Percentiles rank a stretch among this genome's conserved stretches.
Conservation (phyloP, 495 filamentous ascomycete genomes). For the Penicillium atrosanguineum region DNA sequence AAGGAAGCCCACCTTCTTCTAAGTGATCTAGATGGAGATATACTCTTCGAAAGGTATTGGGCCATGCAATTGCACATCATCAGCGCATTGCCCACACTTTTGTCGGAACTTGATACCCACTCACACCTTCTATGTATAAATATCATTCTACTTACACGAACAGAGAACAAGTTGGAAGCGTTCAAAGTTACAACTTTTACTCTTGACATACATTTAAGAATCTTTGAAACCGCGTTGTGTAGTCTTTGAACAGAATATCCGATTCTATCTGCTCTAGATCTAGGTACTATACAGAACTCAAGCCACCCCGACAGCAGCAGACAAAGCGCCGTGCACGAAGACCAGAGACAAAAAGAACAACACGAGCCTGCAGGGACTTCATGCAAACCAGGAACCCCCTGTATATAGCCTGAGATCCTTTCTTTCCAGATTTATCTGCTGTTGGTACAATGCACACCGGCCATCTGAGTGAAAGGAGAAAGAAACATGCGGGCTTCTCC, state of each 20-base stretch:
- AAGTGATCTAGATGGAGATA: not conserved
- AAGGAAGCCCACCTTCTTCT: slow-evolving; percentile 39
- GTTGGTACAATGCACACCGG: slow-evolving; percentile 37
- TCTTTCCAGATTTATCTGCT: slow-evolving; percentile 34
- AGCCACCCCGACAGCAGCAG: slow-evolving; percentile 3
- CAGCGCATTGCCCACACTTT: not conserved
- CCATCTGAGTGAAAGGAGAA: slow-evolving; percentile 8
- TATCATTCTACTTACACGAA: not conserved
- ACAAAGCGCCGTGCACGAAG: slow-evolving; percentile 1
- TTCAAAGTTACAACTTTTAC: too few species aligned
- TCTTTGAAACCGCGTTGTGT: not conserved
- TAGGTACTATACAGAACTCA: slow-evolving; percentile 19
- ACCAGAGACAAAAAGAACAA: slow-evolving; percentile 1
- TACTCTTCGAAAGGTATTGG: not conserved
- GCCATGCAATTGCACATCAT: not conserved
- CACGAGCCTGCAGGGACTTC: not conserved
- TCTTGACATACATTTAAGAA: too few species aligned
- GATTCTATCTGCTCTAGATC: slow-evolving; percentile 21
- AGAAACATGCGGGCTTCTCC: slow-evolving; percentile 9
- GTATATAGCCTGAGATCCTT: slow-evolving; percentile 3
- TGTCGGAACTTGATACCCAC: not conserved
- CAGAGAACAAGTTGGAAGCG: too few species aligned
- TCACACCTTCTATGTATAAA: not conserved
- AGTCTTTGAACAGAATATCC: slow-evolving; percentile 4
- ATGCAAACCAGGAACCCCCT: slow-evolving; percentile 1